phyloP scores from a whole-genome alignment of 345 rosid species.

The Eucalyptus cladocalyx region DNA sequence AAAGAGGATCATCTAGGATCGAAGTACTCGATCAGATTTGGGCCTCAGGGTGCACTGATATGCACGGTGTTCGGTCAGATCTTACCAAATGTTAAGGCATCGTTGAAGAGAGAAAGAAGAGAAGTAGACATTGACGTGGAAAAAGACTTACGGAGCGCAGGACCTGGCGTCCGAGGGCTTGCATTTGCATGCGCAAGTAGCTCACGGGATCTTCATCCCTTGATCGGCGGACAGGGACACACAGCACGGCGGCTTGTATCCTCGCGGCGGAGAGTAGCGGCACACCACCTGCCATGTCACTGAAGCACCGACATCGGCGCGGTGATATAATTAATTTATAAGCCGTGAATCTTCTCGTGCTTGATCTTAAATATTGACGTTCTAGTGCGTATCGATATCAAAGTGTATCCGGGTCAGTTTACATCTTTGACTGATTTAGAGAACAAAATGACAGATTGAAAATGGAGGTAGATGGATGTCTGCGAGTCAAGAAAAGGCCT shows the following conservation, averaged over 20 bases:
- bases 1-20: not conserved
- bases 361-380: not conserved
- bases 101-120: not conserved
- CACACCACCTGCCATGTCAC: not conserved
- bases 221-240: not conserved
- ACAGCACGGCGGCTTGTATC: not conserved
- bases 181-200: not conserved
- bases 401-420: not conserved
- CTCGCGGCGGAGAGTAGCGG: not conserved
- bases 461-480: not conserved
- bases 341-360: not conserved
- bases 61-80: not conserved
- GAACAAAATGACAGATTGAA: not conserved
- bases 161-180: not conserved
- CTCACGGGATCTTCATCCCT: not conserved
- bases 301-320: not conserved
- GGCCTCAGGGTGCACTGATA: not conserved
- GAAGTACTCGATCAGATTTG: not conserved
- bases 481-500: not conserved
- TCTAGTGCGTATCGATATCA: not conserved
- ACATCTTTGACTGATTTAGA: not conserved
- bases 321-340: not conserved
- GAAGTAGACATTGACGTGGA: not conserved
- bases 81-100: not conserved
- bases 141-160: not conserved